Evolutionary conservation across 73 alveolate genomes (phyloP).

Genomic region (Uronychia setigera): DNA sequence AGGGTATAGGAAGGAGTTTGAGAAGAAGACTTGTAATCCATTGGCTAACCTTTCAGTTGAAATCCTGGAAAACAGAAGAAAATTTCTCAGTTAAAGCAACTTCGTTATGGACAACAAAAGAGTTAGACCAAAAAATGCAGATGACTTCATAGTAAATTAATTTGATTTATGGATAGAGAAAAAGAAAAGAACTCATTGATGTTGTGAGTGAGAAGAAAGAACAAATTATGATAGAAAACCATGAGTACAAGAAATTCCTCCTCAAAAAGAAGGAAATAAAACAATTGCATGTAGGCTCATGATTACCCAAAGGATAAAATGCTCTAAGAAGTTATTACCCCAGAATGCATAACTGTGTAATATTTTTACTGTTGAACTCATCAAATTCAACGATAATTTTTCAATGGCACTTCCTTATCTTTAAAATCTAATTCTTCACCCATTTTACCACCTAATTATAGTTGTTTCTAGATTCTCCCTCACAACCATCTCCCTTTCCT

Average conservation of each 20-base stretch:
- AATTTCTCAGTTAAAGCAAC: neutral
- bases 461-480: too few relatives aligned
- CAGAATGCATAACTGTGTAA: too few relatives aligned
- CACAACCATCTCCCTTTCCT: too few relatives aligned
- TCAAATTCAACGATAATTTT: too few relatives aligned
- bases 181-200: neutral
- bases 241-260: neutral
- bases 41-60: neutral
- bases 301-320: neutral
- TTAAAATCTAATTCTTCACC: too few relatives aligned
- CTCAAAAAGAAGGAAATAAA: neutral
- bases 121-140: neutral
- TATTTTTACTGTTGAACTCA: too few relatives aligned
- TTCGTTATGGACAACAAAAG: neutral
- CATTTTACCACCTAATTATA: too few relatives aligned
- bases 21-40: neutral
- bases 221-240: neutral
- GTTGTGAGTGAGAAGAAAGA: neutral
- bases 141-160: neutral
- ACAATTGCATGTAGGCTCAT: neutral
- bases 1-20: neutral
- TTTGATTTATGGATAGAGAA: neutral
- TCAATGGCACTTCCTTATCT: too few relatives aligned
- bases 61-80: neutral
- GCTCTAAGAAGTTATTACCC: neutral